Base-by-base conservation (phyloP, 805 yeast genomes). In the Brettanomyces custersianus region DNA sequence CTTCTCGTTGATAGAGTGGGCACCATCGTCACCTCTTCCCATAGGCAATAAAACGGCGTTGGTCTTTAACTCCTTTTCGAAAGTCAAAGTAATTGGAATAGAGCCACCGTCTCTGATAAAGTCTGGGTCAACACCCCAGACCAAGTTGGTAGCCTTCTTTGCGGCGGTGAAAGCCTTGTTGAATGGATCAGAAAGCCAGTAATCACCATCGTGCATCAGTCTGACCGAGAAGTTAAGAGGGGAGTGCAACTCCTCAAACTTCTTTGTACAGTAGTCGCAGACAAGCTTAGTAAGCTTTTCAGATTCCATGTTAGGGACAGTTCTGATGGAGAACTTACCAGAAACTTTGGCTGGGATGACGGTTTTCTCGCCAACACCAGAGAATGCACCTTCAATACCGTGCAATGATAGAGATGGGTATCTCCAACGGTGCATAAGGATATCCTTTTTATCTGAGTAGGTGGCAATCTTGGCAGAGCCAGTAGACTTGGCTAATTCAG, bases 21-120 rank as follows among this genome's bases (percentile, higher is more conserved):
- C 98, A 51, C 98, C 98, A 55, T 92, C 99, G 59, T 92, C 96
- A 48, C 98, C 98, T 65, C 94, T 81, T 46, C 99, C 99, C 82
- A 92, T 83, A 44, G 99, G 98, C 50, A 92, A 74, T 53, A 92
- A 69, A 44, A 92, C 68, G 23, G 88, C 97, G 44, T 79, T 79
- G 18, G 94, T 83, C 50, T 83, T 78, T 53, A 92, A 72, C 56
- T 77, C 78, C 52, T 87, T 71, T 67, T 92, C 96, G 63, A 92
- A 92, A 24, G 95, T 81, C 47, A 92, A 63, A 17, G 99, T 90
- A 59, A 92, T 88, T 45, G 99, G 99, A 55, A 92, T 92, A 4
- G 96, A 88, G 26, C 99, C 99, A 53, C 99, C 99, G 66, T 92
- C 99, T 68, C 99, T 80, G 28, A 97, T 94, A 57, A 85, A 75